A percentile compares a stretch with the other conserved stretches of the same genome.
phyloP scores from a whole-genome alignment of 352 stramenopile genomes.

The Pythium biforme region DNA sequence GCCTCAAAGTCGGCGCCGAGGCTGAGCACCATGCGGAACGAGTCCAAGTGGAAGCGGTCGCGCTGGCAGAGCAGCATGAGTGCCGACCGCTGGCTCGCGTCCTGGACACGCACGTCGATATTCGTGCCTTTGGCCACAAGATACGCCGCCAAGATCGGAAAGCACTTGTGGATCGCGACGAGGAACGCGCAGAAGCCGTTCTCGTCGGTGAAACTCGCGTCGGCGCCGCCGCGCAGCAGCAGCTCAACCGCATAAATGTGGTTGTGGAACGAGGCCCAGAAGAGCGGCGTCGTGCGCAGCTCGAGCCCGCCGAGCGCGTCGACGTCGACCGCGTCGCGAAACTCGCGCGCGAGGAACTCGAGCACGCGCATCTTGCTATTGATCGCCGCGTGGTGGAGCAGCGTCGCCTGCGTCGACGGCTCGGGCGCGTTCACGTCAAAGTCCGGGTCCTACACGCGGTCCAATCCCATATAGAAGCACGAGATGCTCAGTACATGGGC shows the following conservation, averaged over 20 bases:
- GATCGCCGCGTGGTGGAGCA: slow-evolving; percentile 76
- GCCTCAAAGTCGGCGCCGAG: slow-evolving; percentile 53
- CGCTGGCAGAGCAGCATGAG: slow-evolving; percentile 71
- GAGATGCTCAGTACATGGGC: too few relatives aligned
- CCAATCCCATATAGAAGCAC: neutral
- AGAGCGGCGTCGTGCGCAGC: slow-evolving; percentile 64
- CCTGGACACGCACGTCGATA: slow-evolving; percentile 55
- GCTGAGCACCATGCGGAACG: slow-evolving; percentile 79
- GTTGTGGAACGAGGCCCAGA: slow-evolving; percentile 73
- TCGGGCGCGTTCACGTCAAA: slow-evolving; percentile 68
- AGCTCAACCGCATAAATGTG: slow-evolving; percentile 81
- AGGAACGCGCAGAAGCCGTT: slow-evolving; percentile 63
- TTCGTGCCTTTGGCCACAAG: slow-evolving; percentile 71
- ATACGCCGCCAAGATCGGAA: slow-evolving; percentile 76
- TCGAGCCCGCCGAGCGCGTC: slow-evolving; percentile 52
- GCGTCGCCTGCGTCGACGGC: slow-evolving; percentile 48
- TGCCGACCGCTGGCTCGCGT: slow-evolving; percentile 46
- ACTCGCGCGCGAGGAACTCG: slow-evolving; percentile 35
- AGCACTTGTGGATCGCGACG: slow-evolving; percentile 65
- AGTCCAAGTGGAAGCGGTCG: slow-evolving; percentile 78
- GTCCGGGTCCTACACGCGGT: slow-evolving; percentile 28
- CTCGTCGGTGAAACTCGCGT: slow-evolving; percentile 50
- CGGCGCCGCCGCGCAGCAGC: slow-evolving; percentile 56
- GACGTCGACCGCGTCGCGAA: slow-evolving; percentile 37
- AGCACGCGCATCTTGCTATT: slow-evolving; percentile 79